Conservation (phyloP, 2,329 filamentous ascomycete genomes). For the Xylaria sp. region DNA sequence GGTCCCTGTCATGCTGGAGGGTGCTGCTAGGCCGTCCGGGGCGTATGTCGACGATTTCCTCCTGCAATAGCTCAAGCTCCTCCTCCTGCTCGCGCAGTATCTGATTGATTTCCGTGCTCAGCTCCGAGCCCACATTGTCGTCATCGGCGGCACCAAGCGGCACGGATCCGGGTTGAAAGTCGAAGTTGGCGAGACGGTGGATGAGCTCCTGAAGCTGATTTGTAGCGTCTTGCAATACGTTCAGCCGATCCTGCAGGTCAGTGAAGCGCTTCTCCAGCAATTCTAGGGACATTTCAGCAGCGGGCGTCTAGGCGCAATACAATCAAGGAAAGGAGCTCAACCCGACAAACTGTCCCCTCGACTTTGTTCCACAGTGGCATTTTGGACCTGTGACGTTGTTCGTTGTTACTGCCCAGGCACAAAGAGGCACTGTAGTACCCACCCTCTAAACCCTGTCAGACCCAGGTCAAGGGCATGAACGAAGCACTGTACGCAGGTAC, state of each 20-base stretch:
- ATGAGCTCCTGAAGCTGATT: conserved; percentile 64
- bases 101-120: conserved; percentile 80
- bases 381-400: neutral
- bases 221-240: conserved; percentile 65
- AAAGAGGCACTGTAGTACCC: neutral
- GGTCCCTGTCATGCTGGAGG: conserved; percentile 66
- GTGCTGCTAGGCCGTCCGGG: conserved; percentile 56
- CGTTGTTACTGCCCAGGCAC: too few relatives aligned
- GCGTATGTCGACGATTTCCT: conserved; percentile 76
- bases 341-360: conserved; percentile 9
- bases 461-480: too few relatives aligned
- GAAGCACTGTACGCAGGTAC: too few relatives aligned
- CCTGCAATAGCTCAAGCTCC: conserved; percentile 78
- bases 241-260: conserved; percentile 65
- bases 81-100: conserved; percentile 79
- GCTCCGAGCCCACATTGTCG: conserved; percentile 67
- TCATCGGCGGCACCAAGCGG: conserved; percentile 56
- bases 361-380: conserved; percentile 8
- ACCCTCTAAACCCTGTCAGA: neutral
- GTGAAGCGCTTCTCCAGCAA: conserved; percentile 65
- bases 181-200: conserved; percentile 61
- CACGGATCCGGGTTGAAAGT: conserved; percentile 63
- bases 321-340: neutral
- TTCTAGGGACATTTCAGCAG: conserved; percentile 58
- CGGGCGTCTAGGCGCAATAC: neutral